These are phyloP conservation scores for Phytophthora foliorum DNA, from an alignment of 352 stramenopile genomes.

Conservation along the genomic window DNA sequence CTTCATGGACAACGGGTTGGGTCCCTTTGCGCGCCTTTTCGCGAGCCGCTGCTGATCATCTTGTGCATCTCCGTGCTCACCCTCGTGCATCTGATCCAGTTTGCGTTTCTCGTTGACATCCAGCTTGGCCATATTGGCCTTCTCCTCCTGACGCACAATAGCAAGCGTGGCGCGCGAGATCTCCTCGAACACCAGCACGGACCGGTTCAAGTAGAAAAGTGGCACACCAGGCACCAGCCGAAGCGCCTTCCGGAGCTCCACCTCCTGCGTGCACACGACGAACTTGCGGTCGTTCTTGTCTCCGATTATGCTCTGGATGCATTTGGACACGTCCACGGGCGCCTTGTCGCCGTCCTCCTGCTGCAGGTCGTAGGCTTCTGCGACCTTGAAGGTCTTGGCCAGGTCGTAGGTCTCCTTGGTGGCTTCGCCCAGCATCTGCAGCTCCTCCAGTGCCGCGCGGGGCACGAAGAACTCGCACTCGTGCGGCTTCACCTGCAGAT, in stretches of 20 bases:
- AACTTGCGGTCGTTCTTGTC: constrained; percentile 87
- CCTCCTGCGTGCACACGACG: constrained; percentile 87
- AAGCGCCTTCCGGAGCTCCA: constrained; percentile 83
- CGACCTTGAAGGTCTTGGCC: constrained; percentile 75
- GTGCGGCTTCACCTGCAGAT: constrained; percentile 83
- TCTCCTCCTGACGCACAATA: constrained; percentile 86
- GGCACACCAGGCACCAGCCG: constrained; percentile 75
- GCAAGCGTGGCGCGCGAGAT: constrained; percentile 80
- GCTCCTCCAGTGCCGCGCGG: constrained; percentile 71
- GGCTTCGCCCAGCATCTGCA: constrained; percentile 72
- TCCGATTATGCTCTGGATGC: constrained; percentile 65
- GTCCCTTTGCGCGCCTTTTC: constrained; percentile 70
- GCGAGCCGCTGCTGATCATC: constrained; percentile 46
- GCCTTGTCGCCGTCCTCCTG: constrained; percentile 24
- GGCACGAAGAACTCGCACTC: constrained; percentile 82
- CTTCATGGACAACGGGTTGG: constrained; percentile 84
- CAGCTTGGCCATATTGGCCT: constrained; percentile 72
- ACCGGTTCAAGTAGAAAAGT: constrained; percentile 90
- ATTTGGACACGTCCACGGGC: constrained; percentile 60
- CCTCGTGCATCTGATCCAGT: constrained; percentile 59
- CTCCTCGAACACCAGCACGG: constrained; percentile 89
- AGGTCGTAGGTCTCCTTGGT: constrained; percentile 72
- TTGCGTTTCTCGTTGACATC: constrained; percentile 84
- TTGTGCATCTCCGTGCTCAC: background rate
- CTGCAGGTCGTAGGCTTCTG: constrained; percentile 51